Conservation (phyloP, 352 stramenopile genomes). For the Pelagophyceae sp. region DNA sequence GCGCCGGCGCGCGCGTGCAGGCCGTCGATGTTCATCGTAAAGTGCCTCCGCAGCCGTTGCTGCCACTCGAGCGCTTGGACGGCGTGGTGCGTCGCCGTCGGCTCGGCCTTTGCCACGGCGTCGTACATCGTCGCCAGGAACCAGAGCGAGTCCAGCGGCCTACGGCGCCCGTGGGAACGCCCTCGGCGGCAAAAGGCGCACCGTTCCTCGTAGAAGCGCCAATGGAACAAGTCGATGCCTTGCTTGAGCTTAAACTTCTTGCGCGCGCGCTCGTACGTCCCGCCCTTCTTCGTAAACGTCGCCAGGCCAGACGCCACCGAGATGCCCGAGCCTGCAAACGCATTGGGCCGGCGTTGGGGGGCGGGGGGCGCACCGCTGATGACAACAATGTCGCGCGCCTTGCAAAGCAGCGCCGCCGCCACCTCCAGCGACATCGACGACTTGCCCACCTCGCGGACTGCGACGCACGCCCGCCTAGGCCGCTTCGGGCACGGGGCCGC, state of each 20-base stretch:
- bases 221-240: conserved; percentile 6
- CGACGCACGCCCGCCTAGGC: neutral
- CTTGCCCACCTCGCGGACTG: too few species aligned
- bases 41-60: neutral
- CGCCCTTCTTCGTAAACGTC: neutral
- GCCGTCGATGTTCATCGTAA: conserved; percentile 17
- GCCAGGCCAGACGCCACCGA: neutral
- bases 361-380: neutral
- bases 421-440: neutral
- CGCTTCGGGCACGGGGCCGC: neutral
- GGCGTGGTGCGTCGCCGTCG: conserved; percentile 7
- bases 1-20: neutral
- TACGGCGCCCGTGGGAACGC: too few species aligned
- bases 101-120: neutral
- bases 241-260: conserved; percentile 14
- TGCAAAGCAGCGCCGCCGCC: neutral
- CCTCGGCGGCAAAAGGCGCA: too few species aligned
- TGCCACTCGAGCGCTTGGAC: neutral
- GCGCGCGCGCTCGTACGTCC: conserved; percentile 5
- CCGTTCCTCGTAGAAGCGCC: conserved; percentile 6
- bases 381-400: neutral
- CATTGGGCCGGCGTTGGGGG: too few species aligned
- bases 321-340: conserved; percentile 7
- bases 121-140: neutral
- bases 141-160: neutral